These are phyloP conservation scores for Sugiyamaella americana DNA, from an alignment of 805 yeast species.

Conservation along the genomic window DNA sequence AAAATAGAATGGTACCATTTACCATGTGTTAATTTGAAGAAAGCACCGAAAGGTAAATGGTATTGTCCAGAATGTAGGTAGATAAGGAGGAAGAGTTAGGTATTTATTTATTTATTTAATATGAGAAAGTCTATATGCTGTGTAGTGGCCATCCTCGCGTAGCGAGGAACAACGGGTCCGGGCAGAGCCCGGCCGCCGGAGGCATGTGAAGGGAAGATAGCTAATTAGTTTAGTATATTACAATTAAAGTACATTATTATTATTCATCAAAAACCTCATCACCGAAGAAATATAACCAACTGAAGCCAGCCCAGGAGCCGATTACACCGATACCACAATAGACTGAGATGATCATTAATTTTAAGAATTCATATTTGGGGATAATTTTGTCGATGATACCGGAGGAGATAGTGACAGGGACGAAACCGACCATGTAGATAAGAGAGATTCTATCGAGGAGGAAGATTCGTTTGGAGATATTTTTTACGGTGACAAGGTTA, in stretches of 20 bases:
- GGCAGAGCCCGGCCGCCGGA: constrained; percentile 1
- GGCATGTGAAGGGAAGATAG: too few relatives aligned
- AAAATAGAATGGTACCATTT: constrained; percentile 89
- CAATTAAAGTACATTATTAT: neutral
- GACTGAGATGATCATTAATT: constrained; percentile 75
- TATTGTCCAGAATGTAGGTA: constrained; percentile 55
- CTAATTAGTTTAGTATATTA: too few relatives aligned
- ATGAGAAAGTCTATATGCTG: too few relatives aligned
- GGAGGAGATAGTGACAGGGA: constrained; percentile 54
- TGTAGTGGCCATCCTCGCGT: too few relatives aligned
- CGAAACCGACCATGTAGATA: constrained; percentile 59
- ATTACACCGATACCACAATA: constrained; percentile 84
- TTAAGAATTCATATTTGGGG: constrained; percentile 61
- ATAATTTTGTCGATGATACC: constrained; percentile 52
- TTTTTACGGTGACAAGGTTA: constrained; percentile 36
- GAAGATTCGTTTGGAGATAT: constrained; percentile 36
- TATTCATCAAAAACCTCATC: constrained; percentile 36
- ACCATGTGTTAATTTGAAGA: constrained; percentile 75
- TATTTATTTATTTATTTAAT: too few relatives aligned
- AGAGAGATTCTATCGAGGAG: constrained; percentile 65
- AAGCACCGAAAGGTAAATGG: constrained; percentile 79
- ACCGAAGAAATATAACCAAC: constrained; percentile 83
- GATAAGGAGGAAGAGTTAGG: too few relatives aligned
- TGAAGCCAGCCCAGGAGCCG: constrained; percentile 79
- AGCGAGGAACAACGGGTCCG: neutral